Conservation (phyloP, 2,329 filamentous ascomycete genomes). For the Colletotrichum tofieldiae region DNA sequence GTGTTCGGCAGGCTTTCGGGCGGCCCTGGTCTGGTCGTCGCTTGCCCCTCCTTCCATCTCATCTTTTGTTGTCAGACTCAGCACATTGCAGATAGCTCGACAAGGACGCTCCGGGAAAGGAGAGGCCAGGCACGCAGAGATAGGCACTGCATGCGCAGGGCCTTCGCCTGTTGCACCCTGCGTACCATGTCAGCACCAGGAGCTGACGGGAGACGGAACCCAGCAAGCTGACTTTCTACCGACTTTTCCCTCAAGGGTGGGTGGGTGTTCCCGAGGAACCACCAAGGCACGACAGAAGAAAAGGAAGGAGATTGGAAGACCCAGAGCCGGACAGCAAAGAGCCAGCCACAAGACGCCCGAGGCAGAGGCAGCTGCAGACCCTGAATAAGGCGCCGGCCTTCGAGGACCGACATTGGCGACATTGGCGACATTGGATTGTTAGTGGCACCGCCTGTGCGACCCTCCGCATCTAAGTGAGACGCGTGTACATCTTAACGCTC, state of each 20-base stretch:
- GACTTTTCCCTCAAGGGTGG: slow-evolving; percentile 2
- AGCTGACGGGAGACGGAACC: slow-evolving; percentile 34
- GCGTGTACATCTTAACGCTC: slow-evolving; percentile 38
- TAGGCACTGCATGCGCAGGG: background rate
- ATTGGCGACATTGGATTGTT: slow-evolving; percentile 10
- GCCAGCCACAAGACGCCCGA: slow-evolving; percentile 5
- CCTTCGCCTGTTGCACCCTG: slow-evolving; percentile 8
- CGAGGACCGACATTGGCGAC: slow-evolving; percentile 17
- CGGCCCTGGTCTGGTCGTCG: slow-evolving; percentile 5
- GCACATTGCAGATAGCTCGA: background rate
- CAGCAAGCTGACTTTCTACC: slow-evolving; percentile 21
- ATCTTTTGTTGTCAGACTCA: slow-evolving; percentile 15
- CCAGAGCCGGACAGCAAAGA: background rate
- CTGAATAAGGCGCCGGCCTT: slow-evolving; percentile 22
- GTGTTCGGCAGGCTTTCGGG: slow-evolving; percentile 14
- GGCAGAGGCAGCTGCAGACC: slow-evolving; percentile 22
- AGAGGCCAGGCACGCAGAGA: background rate
- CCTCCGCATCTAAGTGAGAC: slow-evolving; percentile 38
- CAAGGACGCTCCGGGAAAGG: background rate
- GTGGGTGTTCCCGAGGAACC: slow-evolving; percentile 8
- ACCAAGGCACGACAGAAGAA: slow-evolving; percentile 13
- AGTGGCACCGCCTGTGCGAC: slow-evolving; percentile 15
- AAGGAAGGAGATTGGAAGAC: slow-evolving; percentile 14
- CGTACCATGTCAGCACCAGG: slow-evolving; percentile 27
- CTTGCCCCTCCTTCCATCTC: slow-evolving; percentile 9